A percentile compares a stretch with the other conserved stretches of the same genome.
Conservation (phyloP, 148 eudicot genomes). For the Rhododendron ovatum region DNA sequence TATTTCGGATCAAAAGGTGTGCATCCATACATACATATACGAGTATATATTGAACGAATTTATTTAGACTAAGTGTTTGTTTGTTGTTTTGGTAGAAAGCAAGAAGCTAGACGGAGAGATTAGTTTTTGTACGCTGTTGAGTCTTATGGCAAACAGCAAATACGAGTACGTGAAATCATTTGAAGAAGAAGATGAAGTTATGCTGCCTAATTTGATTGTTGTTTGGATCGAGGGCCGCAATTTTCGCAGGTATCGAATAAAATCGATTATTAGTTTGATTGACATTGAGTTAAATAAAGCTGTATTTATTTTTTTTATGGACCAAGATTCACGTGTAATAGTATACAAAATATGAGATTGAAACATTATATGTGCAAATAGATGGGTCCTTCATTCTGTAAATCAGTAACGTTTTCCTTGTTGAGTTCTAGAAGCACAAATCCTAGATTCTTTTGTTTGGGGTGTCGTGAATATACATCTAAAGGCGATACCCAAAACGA, state of each 20-base stretch:
- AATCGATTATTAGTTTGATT: neutral
- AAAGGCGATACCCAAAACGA: neutral
- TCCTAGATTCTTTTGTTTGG: neutral
- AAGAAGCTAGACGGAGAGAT: neutral
- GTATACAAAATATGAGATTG: neutral
- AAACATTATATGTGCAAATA: neutral
- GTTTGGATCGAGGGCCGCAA: conserved; percentile 50
- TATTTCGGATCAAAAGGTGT: too few species aligned
- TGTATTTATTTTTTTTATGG: neutral
- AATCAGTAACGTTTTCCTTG: neutral
- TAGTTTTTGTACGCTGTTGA: neutral
- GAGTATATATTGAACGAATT: neutral
- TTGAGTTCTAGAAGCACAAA: neutral
- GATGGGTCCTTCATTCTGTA: neutral
- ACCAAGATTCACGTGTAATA: neutral
- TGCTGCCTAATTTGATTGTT: conserved; percentile 57
- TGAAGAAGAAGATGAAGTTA: conserved; percentile 63
- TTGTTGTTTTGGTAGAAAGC: neutral
- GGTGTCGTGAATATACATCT: neutral
- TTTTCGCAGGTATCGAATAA: conserved; percentile 44
- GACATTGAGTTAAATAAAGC: neutral
- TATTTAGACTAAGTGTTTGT: neutral
- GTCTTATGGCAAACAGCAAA: conserved; percentile 86
- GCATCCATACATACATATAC: too few species aligned
- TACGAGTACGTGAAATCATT: conserved; percentile 78